Conservation (phyloP, 2,329 filamentous ascomycete species). For the Lachnellula subtilissima region DNA sequence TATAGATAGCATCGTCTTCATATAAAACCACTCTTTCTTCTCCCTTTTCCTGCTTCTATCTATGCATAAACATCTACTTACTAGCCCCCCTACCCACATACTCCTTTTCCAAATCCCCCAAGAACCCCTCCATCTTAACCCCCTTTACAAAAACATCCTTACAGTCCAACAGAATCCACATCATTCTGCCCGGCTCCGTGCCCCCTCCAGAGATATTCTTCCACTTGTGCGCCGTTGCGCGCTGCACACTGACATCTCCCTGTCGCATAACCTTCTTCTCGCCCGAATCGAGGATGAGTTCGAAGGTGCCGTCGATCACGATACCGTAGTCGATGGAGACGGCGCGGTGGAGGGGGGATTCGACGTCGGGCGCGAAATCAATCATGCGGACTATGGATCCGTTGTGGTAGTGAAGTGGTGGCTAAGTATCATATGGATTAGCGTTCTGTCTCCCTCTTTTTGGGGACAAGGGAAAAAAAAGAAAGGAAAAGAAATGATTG, state of each 20-base stretch:
- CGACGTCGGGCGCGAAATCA: constrained; percentile 8
- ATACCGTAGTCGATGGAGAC: constrained; percentile 8
- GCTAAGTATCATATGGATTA: not conserved
- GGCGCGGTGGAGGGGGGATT: constrained; percentile 8
- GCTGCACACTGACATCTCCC: constrained; percentile 11
- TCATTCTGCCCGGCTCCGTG: constrained; percentile 1
- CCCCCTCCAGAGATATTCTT: constrained; percentile 3
- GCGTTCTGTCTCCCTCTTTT: too few relatives aligned
- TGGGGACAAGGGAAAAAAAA: not conserved
- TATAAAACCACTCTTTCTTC: too few relatives aligned
- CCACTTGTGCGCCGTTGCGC: constrained; percentile 9
- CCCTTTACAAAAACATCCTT: not conserved
- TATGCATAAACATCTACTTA: too few relatives aligned
- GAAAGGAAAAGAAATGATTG: not conserved
- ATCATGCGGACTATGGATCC: constrained; percentile 10
- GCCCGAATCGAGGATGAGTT: constrained; percentile 9
- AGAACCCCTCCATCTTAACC: not conserved
- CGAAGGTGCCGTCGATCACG: constrained; percentile 9
- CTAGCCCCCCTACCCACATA: too few relatives aligned
- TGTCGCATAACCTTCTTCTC: constrained; percentile 4
- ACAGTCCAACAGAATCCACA: constrained; percentile 1
- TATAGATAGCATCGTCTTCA: too few relatives aligned
- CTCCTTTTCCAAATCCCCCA: not conserved
- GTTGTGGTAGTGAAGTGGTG: constrained; percentile 6
- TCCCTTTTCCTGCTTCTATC: too few relatives aligned